phyloP scores from a whole-genome alignment of 208 protist genomes.

The Leishmania major region DNA sequence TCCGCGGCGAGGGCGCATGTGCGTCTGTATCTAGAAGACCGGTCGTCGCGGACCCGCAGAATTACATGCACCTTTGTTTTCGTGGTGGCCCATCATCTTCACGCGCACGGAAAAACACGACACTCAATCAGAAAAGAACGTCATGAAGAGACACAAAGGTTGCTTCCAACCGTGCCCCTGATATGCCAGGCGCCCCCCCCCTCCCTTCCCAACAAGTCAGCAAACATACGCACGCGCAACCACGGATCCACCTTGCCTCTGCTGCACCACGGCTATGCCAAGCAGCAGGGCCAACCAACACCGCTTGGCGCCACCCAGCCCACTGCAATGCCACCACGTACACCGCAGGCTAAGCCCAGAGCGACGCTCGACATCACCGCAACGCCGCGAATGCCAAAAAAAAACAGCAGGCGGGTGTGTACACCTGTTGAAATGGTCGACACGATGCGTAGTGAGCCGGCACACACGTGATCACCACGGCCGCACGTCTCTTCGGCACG shows the following conservation, averaged over 20 bases:
- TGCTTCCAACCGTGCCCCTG: background rate
- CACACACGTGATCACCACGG: background rate
- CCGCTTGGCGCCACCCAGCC: background rate
- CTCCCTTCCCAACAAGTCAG: background rate
- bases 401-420: background rate
- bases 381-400: background rate
- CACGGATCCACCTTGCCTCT: background rate
- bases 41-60: background rate
- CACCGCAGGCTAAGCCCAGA: background rate
- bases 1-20: background rate
- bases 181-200: background rate
- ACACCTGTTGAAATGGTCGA: background rate
- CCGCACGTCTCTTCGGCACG: background rate
- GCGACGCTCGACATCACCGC: background rate
- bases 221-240: background rate
- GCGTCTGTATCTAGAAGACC: background rate
- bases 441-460: background rate
- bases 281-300: background rate
- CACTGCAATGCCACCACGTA: background rate
- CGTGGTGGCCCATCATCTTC: background rate
- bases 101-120: background rate
- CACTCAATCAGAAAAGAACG: background rate
- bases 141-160: background rate
- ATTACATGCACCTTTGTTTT: background rate
- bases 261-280: background rate